A percentile compares a stretch with the other conserved stretches of the same genome.
phyloP scores from a whole-genome alignment of 2,329 filamentous ascomycete species.

The Penicillium sp. region DNA sequence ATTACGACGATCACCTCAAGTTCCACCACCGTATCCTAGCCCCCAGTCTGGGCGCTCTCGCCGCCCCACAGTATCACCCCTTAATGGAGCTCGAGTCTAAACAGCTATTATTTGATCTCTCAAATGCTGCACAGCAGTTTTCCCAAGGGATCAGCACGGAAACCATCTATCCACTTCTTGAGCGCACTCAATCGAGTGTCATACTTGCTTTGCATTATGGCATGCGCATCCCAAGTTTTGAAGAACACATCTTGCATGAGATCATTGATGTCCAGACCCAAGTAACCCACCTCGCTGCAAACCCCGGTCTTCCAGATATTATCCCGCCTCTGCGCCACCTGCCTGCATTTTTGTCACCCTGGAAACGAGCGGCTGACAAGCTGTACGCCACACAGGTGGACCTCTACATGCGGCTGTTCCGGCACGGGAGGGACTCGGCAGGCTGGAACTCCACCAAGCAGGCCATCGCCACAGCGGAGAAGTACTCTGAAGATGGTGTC shows the following conservation, averaged over 20 bases:
- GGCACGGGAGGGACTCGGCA: conserved; percentile 15
- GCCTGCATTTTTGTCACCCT: conserved; percentile 48
- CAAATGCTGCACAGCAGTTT: conserved; percentile 23
- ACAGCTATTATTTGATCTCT: conserved; percentile 46
- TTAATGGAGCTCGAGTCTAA: conserved; percentile 53
- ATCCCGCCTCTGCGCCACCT: conserved; percentile 48
- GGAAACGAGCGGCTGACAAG: conserved; percentile 39
- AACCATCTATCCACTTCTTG: conserved; percentile 50
- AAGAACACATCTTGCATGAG: conserved; percentile 49
- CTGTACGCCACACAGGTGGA: conserved; percentile 28
- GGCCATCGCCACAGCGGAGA: conserved; percentile 35
- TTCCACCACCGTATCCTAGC: conserved; percentile 48
- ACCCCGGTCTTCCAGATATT: conserved; percentile 50
- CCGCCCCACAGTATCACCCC: conserved; percentile 50
- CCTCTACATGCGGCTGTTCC: conserved; percentile 28
- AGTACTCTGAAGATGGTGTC: conserved; percentile 35
- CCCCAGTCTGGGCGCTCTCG: conserved; percentile 51
- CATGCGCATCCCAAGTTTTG: conserved; percentile 45
- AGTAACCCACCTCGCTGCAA: conserved; percentile 50
- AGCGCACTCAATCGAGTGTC: conserved; percentile 53
- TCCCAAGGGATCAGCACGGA: conserved; percentile 16
- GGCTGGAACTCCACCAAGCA: conserved; percentile 34
- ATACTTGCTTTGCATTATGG: conserved; percentile 56
- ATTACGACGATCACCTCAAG: conserved; percentile 53
- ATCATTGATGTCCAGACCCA: conserved; percentile 50